Conservation (phyloP, 2,329 filamentous ascomycete species). For the Trichoderma lentiforme region DNA sequence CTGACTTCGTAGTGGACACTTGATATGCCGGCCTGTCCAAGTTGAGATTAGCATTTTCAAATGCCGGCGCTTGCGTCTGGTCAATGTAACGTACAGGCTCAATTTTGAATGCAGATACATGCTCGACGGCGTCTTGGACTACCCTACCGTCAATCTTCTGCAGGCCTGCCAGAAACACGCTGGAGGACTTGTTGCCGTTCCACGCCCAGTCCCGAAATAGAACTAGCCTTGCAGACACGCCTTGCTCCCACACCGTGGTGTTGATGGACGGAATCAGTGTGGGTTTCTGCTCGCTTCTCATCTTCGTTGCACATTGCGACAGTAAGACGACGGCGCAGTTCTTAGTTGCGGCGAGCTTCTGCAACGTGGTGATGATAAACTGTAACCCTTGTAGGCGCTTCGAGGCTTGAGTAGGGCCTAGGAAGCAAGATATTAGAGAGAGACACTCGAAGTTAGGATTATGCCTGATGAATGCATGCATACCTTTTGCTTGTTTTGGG, state of each 20-base stretch:
- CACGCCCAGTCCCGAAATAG: slow-evolving; percentile 75
- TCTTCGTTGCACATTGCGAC: slow-evolving; percentile 78
- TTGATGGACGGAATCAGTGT: slow-evolving; percentile 72
- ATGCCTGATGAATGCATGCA: slow-evolving; percentile 19
- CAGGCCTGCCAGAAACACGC: slow-evolving; percentile 59
- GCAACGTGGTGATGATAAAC: slow-evolving; percentile 65
- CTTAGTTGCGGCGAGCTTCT: slow-evolving; percentile 70
- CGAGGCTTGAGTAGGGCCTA: slow-evolving; percentile 37
- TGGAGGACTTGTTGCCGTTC: slow-evolving; percentile 43
- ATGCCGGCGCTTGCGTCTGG: slow-evolving; percentile 14
- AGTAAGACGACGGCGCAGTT: slow-evolving; percentile 72
- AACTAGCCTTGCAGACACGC: slow-evolving; percentile 68
- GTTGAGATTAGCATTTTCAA: slow-evolving; percentile 25
- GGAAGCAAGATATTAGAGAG: slow-evolving; percentile 1
- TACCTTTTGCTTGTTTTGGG: slow-evolving; percentile 41
- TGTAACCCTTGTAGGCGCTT: slow-evolving; percentile 54
- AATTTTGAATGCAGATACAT: slow-evolving; percentile 49
- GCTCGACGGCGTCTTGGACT: slow-evolving; percentile 38
- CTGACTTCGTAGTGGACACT: slow-evolving; percentile 41
- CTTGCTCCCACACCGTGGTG: slow-evolving; percentile 75
- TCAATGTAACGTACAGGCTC: slow-evolving; percentile 37
- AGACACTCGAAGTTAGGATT: background rate
- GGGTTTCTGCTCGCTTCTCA: slow-evolving; percentile 64
- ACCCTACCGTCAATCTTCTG: slow-evolving; percentile 61
- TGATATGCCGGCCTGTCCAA: slow-evolving; percentile 42